Evolutionary conservation across 2,329 filamentous ascomycete species (phyloP).

Genomic region (Xylaria multiplex): DNA sequence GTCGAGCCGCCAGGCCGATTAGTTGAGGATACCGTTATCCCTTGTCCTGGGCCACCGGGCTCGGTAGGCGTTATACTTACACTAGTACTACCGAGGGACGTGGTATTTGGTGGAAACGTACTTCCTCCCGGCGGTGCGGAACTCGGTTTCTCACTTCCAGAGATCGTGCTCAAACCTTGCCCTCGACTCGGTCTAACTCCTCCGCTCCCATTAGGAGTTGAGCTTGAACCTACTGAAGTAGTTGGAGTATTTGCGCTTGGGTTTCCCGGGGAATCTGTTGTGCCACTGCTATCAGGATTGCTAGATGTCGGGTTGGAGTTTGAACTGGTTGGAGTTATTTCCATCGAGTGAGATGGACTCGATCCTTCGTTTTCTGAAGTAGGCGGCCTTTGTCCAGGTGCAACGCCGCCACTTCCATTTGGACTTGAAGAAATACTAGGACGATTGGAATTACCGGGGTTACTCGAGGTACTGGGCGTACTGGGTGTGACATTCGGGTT

Average conservation of each 20-base stretch:
- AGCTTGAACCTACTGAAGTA: slow-evolving; percentile 20
- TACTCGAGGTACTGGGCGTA: background rate
- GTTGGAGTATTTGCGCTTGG: slow-evolving; percentile 18
- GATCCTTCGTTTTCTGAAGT: slow-evolving; percentile 16
- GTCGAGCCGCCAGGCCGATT: slow-evolving; percentile 19
- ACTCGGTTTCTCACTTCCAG: slow-evolving; percentile 24
- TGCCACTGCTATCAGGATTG: slow-evolving; percentile 10
- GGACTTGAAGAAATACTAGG: slow-evolving; percentile 24
- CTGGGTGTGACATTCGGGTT: slow-evolving; percentile 3
- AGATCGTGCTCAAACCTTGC: slow-evolving; percentile 23
- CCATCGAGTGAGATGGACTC: background rate
- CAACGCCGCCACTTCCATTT: slow-evolving; percentile 25
- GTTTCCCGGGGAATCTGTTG: slow-evolving; percentile 12
- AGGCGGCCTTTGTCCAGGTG: slow-evolving; percentile 23
- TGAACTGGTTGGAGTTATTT: slow-evolving; percentile 12
- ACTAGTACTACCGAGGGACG: background rate
- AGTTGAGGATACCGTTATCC: slow-evolving; percentile 16
- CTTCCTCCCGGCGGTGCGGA: slow-evolving; percentile 11
- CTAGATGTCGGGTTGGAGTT: slow-evolving; percentile 16
- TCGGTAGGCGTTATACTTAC: slow-evolving; percentile 11
- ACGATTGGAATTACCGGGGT: slow-evolving; percentile 18
- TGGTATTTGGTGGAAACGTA: slow-evolving; percentile 10
- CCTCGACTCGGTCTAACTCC: slow-evolving; percentile 34
- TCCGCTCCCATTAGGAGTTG: slow-evolving; percentile 30
- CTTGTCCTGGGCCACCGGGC: slow-evolving; percentile 17